Evolutionary conservation across 768 basidiomycete genomes (phyloP).

Genomic region (Pulveroboletus sp.): DNA sequence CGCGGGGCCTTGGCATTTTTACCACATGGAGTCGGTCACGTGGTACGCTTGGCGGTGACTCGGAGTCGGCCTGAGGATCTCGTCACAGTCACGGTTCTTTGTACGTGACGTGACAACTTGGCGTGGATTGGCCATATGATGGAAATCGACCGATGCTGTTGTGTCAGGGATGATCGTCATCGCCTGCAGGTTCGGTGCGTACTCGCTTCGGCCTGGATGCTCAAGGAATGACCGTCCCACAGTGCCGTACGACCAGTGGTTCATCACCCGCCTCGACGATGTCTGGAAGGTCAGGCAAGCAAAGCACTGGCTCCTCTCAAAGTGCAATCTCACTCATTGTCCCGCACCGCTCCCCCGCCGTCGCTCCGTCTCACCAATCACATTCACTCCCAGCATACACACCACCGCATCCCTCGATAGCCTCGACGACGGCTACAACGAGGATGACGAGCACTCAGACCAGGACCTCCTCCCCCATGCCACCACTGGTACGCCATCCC

Average conservation of each 20-base stretch:
- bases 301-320: constrained; percentile 60
- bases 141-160: too few species aligned
- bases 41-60: too few species aligned
- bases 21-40: too few species aligned
- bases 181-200: constrained; percentile 56
- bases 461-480: constrained; percentile 14
- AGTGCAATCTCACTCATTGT: constrained; percentile 43
- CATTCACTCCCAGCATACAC: constrained; percentile 45
- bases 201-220: neutral
- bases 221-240: neutral
- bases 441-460: constrained; percentile 35
- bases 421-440: constrained; percentile 24
- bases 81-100: too few species aligned
- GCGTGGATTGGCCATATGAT: too few species aligned
- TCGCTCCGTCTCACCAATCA: constrained; percentile 66
- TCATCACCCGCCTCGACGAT: constrained; percentile 63
- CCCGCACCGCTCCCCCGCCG: constrained; percentile 24
- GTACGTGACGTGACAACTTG: too few species aligned
- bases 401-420: constrained; percentile 22
- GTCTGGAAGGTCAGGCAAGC: constrained; percentile 58
- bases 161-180: too few species aligned
- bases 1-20: too few species aligned
- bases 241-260: constrained; percentile 77
- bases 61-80: too few species aligned
- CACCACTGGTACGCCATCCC: neutral